Base-by-base conservation (phyloP, 1,139 yeast genomes). In the Waltiozyma sp. region DNA sequence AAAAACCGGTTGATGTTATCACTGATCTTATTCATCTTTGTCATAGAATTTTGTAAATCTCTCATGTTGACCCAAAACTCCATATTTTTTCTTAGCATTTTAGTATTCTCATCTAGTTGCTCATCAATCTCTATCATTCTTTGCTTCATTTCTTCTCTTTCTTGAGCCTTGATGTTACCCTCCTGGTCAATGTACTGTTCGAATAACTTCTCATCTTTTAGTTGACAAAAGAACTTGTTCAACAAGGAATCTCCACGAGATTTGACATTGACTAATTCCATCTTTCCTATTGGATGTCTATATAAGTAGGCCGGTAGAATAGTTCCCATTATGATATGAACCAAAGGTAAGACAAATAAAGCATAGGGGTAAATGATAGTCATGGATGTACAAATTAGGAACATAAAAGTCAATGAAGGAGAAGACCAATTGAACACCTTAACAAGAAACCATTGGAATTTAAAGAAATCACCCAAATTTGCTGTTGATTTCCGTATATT, bases 361-460 rank as follows among this genome's bases (percentile, higher is more conserved):
- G 84, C 62, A 56, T 79, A 80, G 0, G 96, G 96, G 65, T 84
- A 73, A 38, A 82, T 61, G 54, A 85, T 78, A 2, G 75, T 66
- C 46, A 77, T 67, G 0, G 88, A 77, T 46, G 79, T 75, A 4
- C 73, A 50, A 10, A 78, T 65, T 44, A 80, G 59, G 18, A 63
- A 59, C 2, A 76, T 63, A 14, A 81, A 52, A 0, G 89, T 81
- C 47, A 73, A 69, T 0, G 78, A 60, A 0, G 86, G 84, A 37
- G 66, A 65, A 45, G 72, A 72, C 91, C 91, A 82, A 1, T 81
- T 71, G 16, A 80, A 48, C 0, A 81, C 57, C 40, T 75, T 72
- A 10, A 75, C 63, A 1, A 78, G 24, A 2, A 76, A 75, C 52
- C 76, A 79, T 47, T 80, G 85, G 4, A 75, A 47, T 28, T 65